Evolutionary conservation across 257 asterid genomes (phyloP).

Genomic region (Primulina huaijiensis): DNA sequence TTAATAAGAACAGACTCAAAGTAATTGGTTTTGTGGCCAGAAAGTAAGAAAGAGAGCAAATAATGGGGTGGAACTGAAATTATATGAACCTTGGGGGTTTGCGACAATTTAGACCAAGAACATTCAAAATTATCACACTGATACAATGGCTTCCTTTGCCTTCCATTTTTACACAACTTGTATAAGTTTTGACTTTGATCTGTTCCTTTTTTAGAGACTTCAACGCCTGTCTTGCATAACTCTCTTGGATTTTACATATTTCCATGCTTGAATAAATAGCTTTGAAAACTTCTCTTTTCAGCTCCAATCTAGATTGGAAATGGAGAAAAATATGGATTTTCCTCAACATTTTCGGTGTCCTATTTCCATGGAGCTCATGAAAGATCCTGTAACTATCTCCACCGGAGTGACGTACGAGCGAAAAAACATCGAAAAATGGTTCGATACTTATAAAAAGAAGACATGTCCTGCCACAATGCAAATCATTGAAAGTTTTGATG

Average conservation of each 20-base stretch:
- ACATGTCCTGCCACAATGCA: constrained; percentile 95
- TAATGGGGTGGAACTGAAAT: constrained; percentile 9
- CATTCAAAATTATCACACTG: constrained; percentile 28
- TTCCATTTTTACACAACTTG: constrained; percentile 34
- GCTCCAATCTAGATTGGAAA: not conserved
- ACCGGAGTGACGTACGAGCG: constrained; percentile 91
- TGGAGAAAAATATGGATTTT: constrained; percentile 43
- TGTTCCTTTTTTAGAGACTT: constrained; percentile 40
- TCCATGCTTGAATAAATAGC: no score
- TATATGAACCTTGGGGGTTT: not conserved
- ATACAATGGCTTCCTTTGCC: constrained; percentile 29
- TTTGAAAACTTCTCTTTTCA: no score
- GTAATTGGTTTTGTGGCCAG: no score
- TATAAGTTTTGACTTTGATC: constrained; percentile 50
- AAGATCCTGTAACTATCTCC: constrained; percentile 76
- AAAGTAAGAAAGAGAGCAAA: not conserved
- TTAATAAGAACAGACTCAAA: no score
- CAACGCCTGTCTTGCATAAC: constrained; percentile 20
- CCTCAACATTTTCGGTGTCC: constrained; percentile 86
- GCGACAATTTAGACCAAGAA: not conserved
- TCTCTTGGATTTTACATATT: not conserved
- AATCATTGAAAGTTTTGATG: constrained; percentile 35
- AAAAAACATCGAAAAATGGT: constrained; percentile 72
- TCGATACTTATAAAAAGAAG: constrained; percentile 50
- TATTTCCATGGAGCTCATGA: constrained; percentile 91